Evolutionary conservation across 2,329 filamentous ascomycete genomes (phyloP), one percentile per base, ranked within the genome.

Genomic region (Fusarium sp.): DNA sequence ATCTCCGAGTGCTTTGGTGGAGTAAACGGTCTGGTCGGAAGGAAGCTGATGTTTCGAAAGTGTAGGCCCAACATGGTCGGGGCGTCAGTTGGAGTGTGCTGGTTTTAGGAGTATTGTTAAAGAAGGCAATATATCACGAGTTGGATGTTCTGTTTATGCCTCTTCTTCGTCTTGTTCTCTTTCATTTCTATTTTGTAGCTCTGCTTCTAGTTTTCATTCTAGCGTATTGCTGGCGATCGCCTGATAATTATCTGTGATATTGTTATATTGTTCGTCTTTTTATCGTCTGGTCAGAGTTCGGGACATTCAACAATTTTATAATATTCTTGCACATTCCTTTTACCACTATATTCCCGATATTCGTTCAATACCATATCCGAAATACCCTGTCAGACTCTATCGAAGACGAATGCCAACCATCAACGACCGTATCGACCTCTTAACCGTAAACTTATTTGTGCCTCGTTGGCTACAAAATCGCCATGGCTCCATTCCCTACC

Each of bases 401-500:
- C 35, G 8, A n/a, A 9, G 17, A 27, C 7, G 13, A 11, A 9
- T 7, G 7, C 8, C 8, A 22, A n/a, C 13, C 3, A 51, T 8
- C 17, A n/a, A 30, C 20, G 15, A 20, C 4, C 17, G n/a, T 15
- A 23, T 20, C 40, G 11, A 56, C n/a, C 10, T 32, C 11, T 23
- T 15, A 22, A 44, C 15, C 20, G 6, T 7, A 27, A 20, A 22
- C 44, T 30, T 13, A 7, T 15, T n/a, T 13, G 3, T 17, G 17
- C 19, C 39, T 51, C 35, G 35, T 35, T 43, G 59, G 40, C 22
- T 45, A 43, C 15, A 6, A 23, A 50, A 20, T 33, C 13, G 25
- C 11, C 43, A 71, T 70, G 65, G 6, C 53, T 15, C n/a, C 23
- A 7, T 73, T 67, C 9, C 71, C 71, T 2, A 51, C 53, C 6